Evolutionary conservation across 2,329 filamentous ascomycete species (phyloP).

Genomic region (Rutstroemia sydowiana): DNA sequence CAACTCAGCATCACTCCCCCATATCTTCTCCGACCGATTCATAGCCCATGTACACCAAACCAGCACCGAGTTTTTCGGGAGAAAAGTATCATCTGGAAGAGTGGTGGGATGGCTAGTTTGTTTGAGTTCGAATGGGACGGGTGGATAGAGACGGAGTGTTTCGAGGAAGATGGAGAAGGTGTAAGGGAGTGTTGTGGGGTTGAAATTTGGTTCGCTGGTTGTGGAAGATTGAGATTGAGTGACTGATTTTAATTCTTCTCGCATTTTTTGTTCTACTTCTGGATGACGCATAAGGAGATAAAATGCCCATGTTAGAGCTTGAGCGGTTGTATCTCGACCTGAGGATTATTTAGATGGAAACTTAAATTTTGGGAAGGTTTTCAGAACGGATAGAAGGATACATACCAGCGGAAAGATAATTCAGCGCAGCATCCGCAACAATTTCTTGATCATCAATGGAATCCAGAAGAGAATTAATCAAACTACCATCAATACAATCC

Average conservation of each 20-base stretch:
- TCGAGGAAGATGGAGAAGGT: slow-evolving; percentile 57
- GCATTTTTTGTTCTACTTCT: slow-evolving; percentile 34
- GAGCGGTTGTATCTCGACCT: slow-evolving; percentile 56
- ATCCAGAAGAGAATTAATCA: slow-evolving; percentile 55
- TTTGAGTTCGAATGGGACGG: slow-evolving; percentile 60
- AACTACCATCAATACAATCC: slow-evolving; percentile 41
- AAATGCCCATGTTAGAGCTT: slow-evolving; percentile 57
- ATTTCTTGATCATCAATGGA: slow-evolving; percentile 46
- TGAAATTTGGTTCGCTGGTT: slow-evolving; percentile 10
- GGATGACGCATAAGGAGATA: slow-evolving; percentile 51
- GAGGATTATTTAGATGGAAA: slow-evolving; percentile 7
- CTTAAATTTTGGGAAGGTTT: background rate
- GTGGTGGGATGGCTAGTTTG: slow-evolving; percentile 45
- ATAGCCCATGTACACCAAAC: slow-evolving; percentile 60
- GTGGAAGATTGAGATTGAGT: slow-evolving; percentile 13
- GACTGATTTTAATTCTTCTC: slow-evolving; percentile 34
- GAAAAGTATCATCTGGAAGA: slow-evolving; percentile 53
- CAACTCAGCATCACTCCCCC: slow-evolving; percentile 47
- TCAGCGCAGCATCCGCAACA: slow-evolving; percentile 57
- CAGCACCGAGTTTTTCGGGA: slow-evolving; percentile 47
- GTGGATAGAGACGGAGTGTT: slow-evolving; percentile 52
- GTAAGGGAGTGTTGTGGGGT: slow-evolving; percentile 42
- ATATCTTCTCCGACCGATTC: slow-evolving; percentile 48
- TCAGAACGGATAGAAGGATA: too few species aligned
- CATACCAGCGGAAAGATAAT: slow-evolving; percentile 53